Conservation (phyloP, 1,139 yeast species). For the Nakaseomyces nivariensis region DNA sequence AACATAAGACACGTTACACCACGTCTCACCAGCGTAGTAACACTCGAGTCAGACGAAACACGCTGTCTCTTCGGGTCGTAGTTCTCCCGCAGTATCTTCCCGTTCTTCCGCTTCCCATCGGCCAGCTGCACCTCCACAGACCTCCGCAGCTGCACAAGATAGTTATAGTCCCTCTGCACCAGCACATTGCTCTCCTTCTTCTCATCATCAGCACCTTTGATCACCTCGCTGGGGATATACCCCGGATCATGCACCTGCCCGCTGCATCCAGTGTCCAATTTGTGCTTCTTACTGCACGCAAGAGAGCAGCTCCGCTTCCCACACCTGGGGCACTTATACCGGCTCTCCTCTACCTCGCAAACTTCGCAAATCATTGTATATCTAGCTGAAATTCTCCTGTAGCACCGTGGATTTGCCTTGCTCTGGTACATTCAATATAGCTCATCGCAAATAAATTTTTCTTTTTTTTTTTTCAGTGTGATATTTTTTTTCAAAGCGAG, state of each 20-base stretch:
- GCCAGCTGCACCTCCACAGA: slow-evolving; percentile 41
- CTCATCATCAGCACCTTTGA: slow-evolving; percentile 32
- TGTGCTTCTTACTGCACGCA: slow-evolving; percentile 63
- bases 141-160: slow-evolving; percentile 54
- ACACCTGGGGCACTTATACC: slow-evolving; percentile 86
- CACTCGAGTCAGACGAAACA: slow-evolving; percentile 6
- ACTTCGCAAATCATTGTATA: slow-evolving; percentile 35
- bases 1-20: slow-evolving; percentile 45
- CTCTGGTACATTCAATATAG: neutral
- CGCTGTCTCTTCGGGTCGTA: slow-evolving; percentile 28
- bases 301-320: slow-evolving; percentile 56
- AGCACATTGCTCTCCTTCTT: slow-evolving; percentile 32
- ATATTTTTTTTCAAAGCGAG: neutral
- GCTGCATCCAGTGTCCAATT: slow-evolving; percentile 49
- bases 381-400: too few relatives aligned
- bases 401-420: too few relatives aligned
- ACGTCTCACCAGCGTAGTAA: slow-evolving; percentile 29
- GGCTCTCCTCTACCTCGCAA: slow-evolving; percentile 39
- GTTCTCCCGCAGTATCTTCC: slow-evolving; percentile 21
- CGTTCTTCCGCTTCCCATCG: slow-evolving; percentile 34
- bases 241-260: slow-evolving; percentile 52
- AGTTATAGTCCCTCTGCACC: slow-evolving; percentile 78
- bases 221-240: slow-evolving; percentile 35
- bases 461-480: neutral
- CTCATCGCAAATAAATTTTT: neutral